Evolutionary conservation across 2,329 filamentous ascomycete genomes (phyloP), one percentile per base, ranked within the genome.

Genomic region (Colletotrichum sp.): DNA sequence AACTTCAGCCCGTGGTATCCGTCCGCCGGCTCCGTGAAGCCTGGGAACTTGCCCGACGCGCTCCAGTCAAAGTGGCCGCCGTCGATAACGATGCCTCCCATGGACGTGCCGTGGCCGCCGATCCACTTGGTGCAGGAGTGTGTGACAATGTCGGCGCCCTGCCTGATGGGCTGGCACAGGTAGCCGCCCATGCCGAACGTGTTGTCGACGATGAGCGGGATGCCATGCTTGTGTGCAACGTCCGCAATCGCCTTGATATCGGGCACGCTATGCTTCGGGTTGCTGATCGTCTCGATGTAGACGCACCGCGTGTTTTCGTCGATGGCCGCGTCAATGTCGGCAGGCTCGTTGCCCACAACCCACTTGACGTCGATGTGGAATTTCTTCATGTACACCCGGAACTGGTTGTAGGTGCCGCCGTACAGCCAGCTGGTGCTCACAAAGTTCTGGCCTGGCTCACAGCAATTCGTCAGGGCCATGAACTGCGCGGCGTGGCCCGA

Each of bases 351-450:
- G 59, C 95, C 95, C 68, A 92, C 89, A 80, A 98, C 91, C 81
- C 98, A 98, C 87, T 96, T 98, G 82, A 95, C 96, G 55, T 89
- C 89, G 82, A 98, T 96, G 75, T 96, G 96, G 64, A 98, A 87
- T 18, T 96, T 92, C 8, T 95, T 94, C 74, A 98, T 89, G 79
- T 95, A 91, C 60, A 98, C 96, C 86, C 98, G 98, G 87, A 98
- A 92, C 88, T 98, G 96, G 87, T 98, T 98, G 89, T 98, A 98
- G 13, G 96, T 98, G 84, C 96, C 96, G 78, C 96, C 96, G 86
- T 98, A 98, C 75, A 98, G 89, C 86, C 98, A 98, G 69, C 93
- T 93, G 8, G 96, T 98, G n/a, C 95, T 94, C 63, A 98, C 91
- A 80, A 98, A 98, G 88, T 98, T 98, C 88, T 98, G 96, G 48